These are phyloP conservation scores for Phaffia australis DNA, from an alignment of 768 basidiomycete genomes.

Conservation along the genomic window DNA sequence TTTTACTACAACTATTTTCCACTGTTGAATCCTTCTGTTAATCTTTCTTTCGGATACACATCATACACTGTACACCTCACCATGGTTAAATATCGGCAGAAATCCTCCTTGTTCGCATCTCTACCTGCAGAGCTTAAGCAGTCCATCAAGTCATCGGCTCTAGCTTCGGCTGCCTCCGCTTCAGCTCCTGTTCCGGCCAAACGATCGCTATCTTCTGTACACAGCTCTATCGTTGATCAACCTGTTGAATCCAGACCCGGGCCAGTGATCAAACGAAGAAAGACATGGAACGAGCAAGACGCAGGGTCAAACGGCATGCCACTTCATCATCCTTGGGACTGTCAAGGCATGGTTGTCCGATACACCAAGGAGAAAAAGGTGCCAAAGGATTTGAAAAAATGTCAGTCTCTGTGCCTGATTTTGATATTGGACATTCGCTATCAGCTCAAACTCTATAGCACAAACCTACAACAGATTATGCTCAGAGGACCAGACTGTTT, in stretches of 20 bases:
- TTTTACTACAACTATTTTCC: too few relatives aligned
- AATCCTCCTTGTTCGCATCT: neutral
- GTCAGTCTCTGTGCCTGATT: constrained; percentile 7
- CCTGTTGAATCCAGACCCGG: constrained; percentile 1
- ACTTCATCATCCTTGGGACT: constrained; percentile 44
- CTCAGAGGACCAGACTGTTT: constrained; percentile 71
- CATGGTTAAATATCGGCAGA: constrained; percentile 9
- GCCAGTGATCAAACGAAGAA: constrained; percentile 17
- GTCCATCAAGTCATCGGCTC: constrained; percentile 24
- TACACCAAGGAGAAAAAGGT: constrained; percentile 57
- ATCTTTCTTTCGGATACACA: too few relatives aligned
- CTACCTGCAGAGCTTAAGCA: neutral
- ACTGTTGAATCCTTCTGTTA: too few relatives aligned
- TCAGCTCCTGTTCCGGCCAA: neutral
- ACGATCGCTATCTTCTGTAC: neutral
- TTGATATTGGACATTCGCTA: neutral
- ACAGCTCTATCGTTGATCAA: neutral
- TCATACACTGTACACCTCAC: neutral
- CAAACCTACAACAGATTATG: constrained; percentile 53
- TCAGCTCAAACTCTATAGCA: neutral
- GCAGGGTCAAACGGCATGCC: neutral
- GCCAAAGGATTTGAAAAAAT: constrained; percentile 46
- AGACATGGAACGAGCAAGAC: constrained; percentile 17
- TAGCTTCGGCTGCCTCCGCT: neutral
- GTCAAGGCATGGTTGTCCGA: constrained; percentile 59